Evolutionary conservation across 1,284 basidiomycete genomes (phyloP), one percentile per base, ranked within the genome.

Genomic region (Cystobasidiaceae sp.): DNA sequence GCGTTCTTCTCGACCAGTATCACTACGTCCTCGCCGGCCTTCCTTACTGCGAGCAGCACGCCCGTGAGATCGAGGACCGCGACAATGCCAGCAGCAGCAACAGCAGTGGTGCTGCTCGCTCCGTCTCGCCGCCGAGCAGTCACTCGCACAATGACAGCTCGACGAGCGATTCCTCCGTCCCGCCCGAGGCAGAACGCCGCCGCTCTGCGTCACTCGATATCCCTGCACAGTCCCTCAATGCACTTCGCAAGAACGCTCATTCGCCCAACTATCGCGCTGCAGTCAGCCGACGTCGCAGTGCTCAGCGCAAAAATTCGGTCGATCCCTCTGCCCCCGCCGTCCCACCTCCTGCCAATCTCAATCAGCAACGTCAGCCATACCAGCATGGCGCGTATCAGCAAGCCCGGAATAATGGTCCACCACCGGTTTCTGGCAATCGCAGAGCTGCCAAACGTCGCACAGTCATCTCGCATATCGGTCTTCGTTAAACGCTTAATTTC

Each of bases 21-120:
- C 74, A 74, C 50, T 75, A 72, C 11, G 69, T 74, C 11, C 56
- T 74, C 28, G 63, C 61, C 25, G 57, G 65, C 1, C 61, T 69
- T 1, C 74, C 74, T 0, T 75, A 67, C 62, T 75, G 74, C 66
- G 74, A 75, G 39, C 15, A 25, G 15, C 74, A 75, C 48, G 70
- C 73, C 2, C 33, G 43, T 2, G 63, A 44, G 32, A 51, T 56
- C 3, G 66, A 63, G 32, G 64, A 56, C 44, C 28, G 30, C 6
- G 51, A 44, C n/a, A 43, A 3, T 25, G 19, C 39, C 28, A 25
- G 17, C 32, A 17, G 13, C 13, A 34, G 28, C 15, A 55, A 2
- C n/a, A n/a, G n/a, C n/a, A n/a, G n/a, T n/a, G n/a, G n/a, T n/a
- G n/a, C n/a, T n/a, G n/a, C n/a, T 41, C 48, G 19, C 9, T 39